Percentiles rank a stretch among this genome's conserved stretches.
phyloP scores from a whole-genome alignment of 192 early-diverging fungal species.

The Coemansia sp. region DNA sequence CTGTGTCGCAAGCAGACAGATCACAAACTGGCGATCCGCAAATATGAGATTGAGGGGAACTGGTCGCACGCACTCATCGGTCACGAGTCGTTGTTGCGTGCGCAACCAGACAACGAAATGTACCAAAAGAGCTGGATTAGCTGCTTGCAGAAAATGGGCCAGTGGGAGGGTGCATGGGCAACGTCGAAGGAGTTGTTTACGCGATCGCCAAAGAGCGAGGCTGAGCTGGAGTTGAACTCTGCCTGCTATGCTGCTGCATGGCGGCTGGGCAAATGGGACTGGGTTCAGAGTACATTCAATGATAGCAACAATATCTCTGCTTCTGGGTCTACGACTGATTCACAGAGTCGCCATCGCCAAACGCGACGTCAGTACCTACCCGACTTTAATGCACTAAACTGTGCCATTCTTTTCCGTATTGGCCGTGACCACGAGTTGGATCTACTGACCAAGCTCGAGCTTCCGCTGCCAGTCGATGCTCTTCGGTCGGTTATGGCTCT shows the following conservation, averaged over 20 bases:
- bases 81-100: slow-evolving; percentile 42
- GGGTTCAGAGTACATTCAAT: slow-evolving; percentile 15
- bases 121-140: slow-evolving; percentile 40
- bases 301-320: not conserved
- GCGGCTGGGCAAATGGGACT: slow-evolving; percentile 50
- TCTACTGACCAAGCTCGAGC: not conserved
- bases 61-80: slow-evolving; percentile 53
- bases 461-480: slow-evolving; percentile 8
- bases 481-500: not conserved
- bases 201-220: not conserved
- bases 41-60: slow-evolving; percentile 50
- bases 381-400: slow-evolving; percentile 31
- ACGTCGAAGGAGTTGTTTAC: slow-evolving; percentile 33
- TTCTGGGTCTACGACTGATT: no score
- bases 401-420: slow-evolving; percentile 25
- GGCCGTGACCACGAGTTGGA: slow-evolving; percentile 1
- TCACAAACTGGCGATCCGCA: slow-evolving; percentile 26
- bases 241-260: slow-evolving; percentile 50
- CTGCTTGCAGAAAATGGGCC: slow-evolving; percentile 52
- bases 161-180: slow-evolving; percentile 52
- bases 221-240: slow-evolving; percentile 18
- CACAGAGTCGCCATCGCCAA: not conserved
- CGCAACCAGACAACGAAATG: slow-evolving; percentile 27
- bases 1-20: slow-evolving; percentile 35
- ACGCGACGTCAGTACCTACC: slow-evolving; percentile 1